Base-by-base conservation (phyloP, 768 basidiomycete genomes). In the Rhodotorula diobovata region DNA sequence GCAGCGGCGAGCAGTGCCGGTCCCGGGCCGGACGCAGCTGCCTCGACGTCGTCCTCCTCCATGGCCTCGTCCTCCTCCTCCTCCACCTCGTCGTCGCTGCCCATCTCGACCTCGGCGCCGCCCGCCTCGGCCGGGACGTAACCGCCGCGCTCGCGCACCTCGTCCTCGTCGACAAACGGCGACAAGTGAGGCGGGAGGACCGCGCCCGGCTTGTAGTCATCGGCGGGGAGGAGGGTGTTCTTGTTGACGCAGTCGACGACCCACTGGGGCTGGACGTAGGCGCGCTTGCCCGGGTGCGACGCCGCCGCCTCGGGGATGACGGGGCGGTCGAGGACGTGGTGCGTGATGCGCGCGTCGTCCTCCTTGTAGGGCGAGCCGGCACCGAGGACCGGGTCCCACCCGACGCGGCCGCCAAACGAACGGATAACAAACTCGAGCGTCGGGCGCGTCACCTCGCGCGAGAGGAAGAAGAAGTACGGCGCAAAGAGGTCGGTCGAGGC, bases 191-290 rank as follows among this genome's bases (percentile, higher is more conserved):
- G 93, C 5, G 96, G 96, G 43, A 97, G 85, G 4, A 86, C 85
- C 73, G 86, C 86, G 6, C 93, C 96, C 78, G 93, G 93, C 34
- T 83, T 84, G 79, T 98, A 98, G 37, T 85, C 84, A 70, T 90
- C 93, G 76, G 93, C 90, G 1, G 91, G 85, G 39, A 97, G 84
- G 68, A 95, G 85, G 79, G 86, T 90, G 18, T 88, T 88, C 15
- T 87, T 85, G 79, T 99, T 99, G 79, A 96, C 87, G 80, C 90
- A 96, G 80, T 99, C 96, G 46, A 92, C 91, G 43, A 96, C 85
- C 96, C 96, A 98, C 80, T 98, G 95, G 20, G 96, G 96, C 80
- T 98, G 96, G 28, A 98, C 85, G 80, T 90, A 91, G 78, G 90
- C 92, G 77, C 93, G 85, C 79, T 86, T 86, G 55, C 84, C 81